Percentiles rank a stretch among this genome's conserved stretches.
These are phyloP conservation scores for Millerozyma miso DNA, from an alignment of 805 yeast species.

Conservation along the genomic window DNA sequence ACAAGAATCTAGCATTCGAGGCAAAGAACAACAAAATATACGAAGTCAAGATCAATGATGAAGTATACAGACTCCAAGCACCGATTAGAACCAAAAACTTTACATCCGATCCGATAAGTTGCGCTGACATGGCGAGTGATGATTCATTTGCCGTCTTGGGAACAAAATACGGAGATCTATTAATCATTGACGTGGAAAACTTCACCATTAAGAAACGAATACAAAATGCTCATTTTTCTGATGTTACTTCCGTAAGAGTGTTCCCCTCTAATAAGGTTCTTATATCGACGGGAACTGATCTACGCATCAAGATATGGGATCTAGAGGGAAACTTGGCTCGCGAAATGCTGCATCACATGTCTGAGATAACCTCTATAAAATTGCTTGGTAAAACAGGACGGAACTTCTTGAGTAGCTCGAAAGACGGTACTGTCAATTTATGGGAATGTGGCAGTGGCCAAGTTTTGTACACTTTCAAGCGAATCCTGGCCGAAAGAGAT, in stretches of 20 bases:
- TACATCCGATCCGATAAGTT: slow-evolving; percentile 1
- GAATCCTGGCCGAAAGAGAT: slow-evolving; percentile 16
- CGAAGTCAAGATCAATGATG: neutral
- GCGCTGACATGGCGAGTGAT: slow-evolving; percentile 1
- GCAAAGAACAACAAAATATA: slow-evolving; percentile 1
- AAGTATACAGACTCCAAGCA: slow-evolving; percentile 1
- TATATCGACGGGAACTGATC: slow-evolving; percentile 57
- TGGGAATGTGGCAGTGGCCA: slow-evolving; percentile 70
- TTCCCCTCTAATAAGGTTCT: slow-evolving; percentile 67
- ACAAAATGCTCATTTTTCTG: slow-evolving; percentile 46
- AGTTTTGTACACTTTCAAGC: slow-evolving; percentile 32
- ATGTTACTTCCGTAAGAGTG: slow-evolving; percentile 40
- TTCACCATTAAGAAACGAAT: slow-evolving; percentile 7
- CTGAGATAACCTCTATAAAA: slow-evolving; percentile 44
- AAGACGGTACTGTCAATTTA: slow-evolving; percentile 52
- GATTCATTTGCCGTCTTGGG: slow-evolving; percentile 10
- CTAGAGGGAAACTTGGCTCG: slow-evolving; percentile 26
- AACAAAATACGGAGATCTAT: slow-evolving; percentile 9
- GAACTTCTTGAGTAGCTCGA: slow-evolving; percentile 53
- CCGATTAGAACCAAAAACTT: neutral
- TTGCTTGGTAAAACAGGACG: slow-evolving; percentile 61
- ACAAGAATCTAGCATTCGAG: slow-evolving; percentile 1
- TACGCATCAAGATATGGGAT: slow-evolving; percentile 60
- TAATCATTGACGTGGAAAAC: slow-evolving; percentile 7
- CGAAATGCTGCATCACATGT: slow-evolving; percentile 47